Conservation (phyloP, 73 alveolate genomes). For the Uronychia binucleata region DNA sequence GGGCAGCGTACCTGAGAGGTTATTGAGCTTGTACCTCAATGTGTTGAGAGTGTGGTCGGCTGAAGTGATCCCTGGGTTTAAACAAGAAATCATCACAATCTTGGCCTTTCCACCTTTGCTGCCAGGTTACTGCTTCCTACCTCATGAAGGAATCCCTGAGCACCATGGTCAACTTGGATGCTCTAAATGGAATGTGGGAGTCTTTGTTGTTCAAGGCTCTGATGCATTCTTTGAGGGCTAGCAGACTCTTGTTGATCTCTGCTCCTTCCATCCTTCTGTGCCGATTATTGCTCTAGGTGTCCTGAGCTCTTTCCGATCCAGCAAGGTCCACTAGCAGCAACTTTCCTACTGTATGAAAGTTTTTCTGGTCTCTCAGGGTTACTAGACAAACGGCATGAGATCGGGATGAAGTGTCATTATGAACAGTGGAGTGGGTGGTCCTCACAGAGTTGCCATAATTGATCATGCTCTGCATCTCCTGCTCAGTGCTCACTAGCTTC, state of each 20-base stretch:
- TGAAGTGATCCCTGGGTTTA: slow-evolving; percentile 91
- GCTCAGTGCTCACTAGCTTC: slow-evolving; percentile 75
- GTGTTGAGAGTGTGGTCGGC: slow-evolving; percentile 97
- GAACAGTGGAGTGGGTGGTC: slow-evolving; percentile 96
- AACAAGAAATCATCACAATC: slow-evolving; percentile 98
- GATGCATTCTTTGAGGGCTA: slow-evolving; percentile 89
- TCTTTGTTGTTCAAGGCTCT: slow-evolving; percentile 91
- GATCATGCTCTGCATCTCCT: slow-evolving; percentile 88
- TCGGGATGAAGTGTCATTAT: slow-evolving; percentile 96
- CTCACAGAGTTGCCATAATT: slow-evolving; percentile 91
- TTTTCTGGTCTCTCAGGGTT: slow-evolving; percentile 75
- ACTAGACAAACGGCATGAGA: slow-evolving; percentile 96
- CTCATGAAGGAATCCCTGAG: slow-evolving; percentile 96
- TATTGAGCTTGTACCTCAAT: slow-evolving; percentile 65
- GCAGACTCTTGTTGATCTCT: slow-evolving; percentile 73
- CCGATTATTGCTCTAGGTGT: slow-evolving; percentile 91
- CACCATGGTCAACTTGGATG: slow-evolving; percentile 97
- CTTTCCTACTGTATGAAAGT: slow-evolving; percentile 80
- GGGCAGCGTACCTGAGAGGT: slow-evolving; percentile 67
- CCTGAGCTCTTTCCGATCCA: slow-evolving; percentile 99
- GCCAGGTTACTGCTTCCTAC: not conserved
- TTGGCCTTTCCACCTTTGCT: slow-evolving; percentile 80
- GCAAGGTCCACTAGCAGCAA: slow-evolving; percentile 94
- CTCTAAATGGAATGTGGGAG: slow-evolving; percentile 98
- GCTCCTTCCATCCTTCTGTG: slow-evolving; percentile 89